Base-by-base conservation (phyloP, 331 rosid species). In the Ulmus americana region DNA sequence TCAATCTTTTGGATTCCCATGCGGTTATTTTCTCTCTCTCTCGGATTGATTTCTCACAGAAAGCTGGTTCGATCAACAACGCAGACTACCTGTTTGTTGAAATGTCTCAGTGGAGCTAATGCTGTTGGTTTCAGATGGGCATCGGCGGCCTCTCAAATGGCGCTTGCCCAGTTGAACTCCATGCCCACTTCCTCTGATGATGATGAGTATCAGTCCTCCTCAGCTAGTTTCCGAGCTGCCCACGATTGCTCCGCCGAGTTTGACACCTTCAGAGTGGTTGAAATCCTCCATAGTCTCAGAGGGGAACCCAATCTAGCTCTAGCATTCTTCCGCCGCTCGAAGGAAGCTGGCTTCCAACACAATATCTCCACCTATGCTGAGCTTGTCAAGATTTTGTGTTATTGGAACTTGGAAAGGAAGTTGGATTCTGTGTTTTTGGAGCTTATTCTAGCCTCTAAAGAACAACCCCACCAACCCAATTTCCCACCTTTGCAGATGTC, bases 371-470 rank as follows among this genome's bases (percentile, higher is more conserved):
- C 85, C 20, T 91, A 82, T 55, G 83, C 73, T 1, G 79, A 74
- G 0, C 52, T 91, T 20, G 61, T 86, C 63, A 82, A 72, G 42
- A 79, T 88, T 12, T 62, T 91, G 11, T 85, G 89, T 68, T 82
- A 13, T 47, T 82, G 88, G 86, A 76, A 81, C 18, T 62, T 81
- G 70, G 67, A 77, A 35, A 71, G 79, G 42, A 70, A 68, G 65
- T 66, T 91, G 61, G 85, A 82, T 73, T 74, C 88, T 68, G 61
- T 91, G 70, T 84, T 88, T n/a, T 35, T 72, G 74, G 76, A 84
- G 41, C 72, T 91, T 7, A 76, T 91, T 55, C 35, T 59, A 1
- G 53, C 65, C 42, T 72, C 71, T 15, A 45, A 70, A 45, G 73
- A 75, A 16, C 51, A 50, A 13, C 45, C 39, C 16, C 38, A 35